Evolutionary conservation across 2,329 filamentous ascomycete species (phyloP), one percentile per base, ranked within the genome.

Genomic region (Cladosporium sp.): DNA sequence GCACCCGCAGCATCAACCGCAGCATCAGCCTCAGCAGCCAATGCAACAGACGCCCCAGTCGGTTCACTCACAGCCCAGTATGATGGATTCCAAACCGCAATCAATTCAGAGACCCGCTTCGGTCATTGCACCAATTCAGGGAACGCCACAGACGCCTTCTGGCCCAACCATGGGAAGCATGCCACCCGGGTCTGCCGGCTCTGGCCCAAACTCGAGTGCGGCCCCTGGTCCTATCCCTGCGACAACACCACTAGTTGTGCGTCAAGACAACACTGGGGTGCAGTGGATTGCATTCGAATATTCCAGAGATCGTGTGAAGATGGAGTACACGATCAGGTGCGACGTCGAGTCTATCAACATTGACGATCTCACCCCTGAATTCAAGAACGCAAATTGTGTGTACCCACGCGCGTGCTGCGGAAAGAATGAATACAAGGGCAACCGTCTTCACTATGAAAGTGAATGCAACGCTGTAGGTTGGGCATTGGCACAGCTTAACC

Each of bases 391-490:
- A 78, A 99, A 99, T 81, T 98, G 95, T 77, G 95, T 99, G 15
- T 99, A 98, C 76, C 95, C 95, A 3, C 88, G 95, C 67, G 95
- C 95, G 4, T 97, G 93, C 83, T 96, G 93, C 79, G 87, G 88
- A 71, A 98, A 98, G 80, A 94, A 98, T 67, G 91, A 96, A 77
- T 99, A 99, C 83, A 90, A 93, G 67, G 95, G 95, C 68, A 99
- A 99, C 78, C 90, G 95, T 18, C 82, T 97, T 71, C 91, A 95
- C 72, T 99, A 99, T 79, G 95, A 99, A 83, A 97, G 92, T 18
- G 95, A 99, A 81, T 99, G 95, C 85, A 99, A 99, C 81, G 92
- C 93, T 0, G 95, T 99, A n/a, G 95, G 95, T n/a, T 99, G 95
- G 95, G 94, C 94, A 14, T 81, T 99, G 71, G 95, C 95, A 2